phyloP scores from a whole-genome alignment of 1,139 yeast species.

The Nakaseomyces nivariensis region DNA sequence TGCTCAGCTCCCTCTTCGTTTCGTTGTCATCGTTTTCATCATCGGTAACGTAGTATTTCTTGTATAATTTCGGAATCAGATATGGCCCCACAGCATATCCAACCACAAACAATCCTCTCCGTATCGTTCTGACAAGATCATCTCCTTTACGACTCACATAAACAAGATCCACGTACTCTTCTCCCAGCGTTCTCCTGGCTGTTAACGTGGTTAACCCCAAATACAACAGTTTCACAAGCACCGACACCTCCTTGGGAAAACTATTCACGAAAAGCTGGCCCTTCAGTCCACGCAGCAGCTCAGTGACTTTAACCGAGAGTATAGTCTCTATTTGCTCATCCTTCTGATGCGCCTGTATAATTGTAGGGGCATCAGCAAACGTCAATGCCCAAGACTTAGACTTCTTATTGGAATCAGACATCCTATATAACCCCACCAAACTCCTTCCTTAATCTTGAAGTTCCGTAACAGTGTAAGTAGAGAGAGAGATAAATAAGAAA shows the following conservation, averaged over 20 bases:
- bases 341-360: conserved; percentile 78
- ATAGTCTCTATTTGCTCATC: conserved; percentile 62
- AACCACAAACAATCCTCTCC: conserved; percentile 43
- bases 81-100: conserved; percentile 53
- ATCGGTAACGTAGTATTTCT: conserved; percentile 8
- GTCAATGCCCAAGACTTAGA: conserved; percentile 21
- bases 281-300: conserved; percentile 34
- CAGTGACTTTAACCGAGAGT: conserved; percentile 45
- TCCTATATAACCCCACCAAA: background rate
- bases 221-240: conserved; percentile 50
- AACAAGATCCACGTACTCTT: conserved; percentile 80
- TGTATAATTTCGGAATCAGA: conserved; percentile 30
- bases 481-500: no score
- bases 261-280: conserved; percentile 64
- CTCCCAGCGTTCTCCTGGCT: conserved; percentile 82
- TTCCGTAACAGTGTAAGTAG: no score
- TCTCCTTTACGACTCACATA: conserved; percentile 50
- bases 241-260: conserved; percentile 53
- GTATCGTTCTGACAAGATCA: conserved; percentile 37
- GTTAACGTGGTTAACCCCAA: conserved; percentile 60
- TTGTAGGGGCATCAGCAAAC: conserved; percentile 37
- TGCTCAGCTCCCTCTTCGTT: conserved; percentile 13
- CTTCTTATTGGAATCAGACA: conserved; percentile 14
- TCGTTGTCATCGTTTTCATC: conserved; percentile 23
- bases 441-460: no score